Conservation (phyloP, 2,329 filamentous ascomycete genomes). For the Cyphellophora europaea region DNA sequence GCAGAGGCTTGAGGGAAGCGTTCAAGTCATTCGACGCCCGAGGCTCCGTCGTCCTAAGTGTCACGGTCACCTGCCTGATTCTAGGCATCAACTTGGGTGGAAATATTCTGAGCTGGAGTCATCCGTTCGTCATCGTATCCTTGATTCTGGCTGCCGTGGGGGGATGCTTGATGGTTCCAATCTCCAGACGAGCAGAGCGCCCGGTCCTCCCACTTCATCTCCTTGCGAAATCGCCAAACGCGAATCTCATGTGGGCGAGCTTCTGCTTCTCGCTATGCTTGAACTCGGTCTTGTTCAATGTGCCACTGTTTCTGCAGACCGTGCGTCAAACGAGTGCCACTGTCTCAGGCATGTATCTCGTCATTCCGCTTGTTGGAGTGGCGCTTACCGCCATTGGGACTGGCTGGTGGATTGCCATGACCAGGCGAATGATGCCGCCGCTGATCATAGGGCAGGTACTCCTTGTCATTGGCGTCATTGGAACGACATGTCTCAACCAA, state of each 20-base stretch:
- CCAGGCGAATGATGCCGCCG: slow-evolving; percentile 32
- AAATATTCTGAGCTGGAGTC: slow-evolving; percentile 54
- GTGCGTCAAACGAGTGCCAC: slow-evolving; percentile 58
- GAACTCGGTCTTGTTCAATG: slow-evolving; percentile 52
- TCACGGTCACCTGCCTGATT: slow-evolving; percentile 46
- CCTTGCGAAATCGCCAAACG: slow-evolving; percentile 41
- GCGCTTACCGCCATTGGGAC: slow-evolving; percentile 31
- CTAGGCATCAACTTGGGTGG: slow-evolving; percentile 54
- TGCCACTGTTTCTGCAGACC: slow-evolving; percentile 63
- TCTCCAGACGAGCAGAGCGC: slow-evolving; percentile 40
- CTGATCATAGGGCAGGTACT: slow-evolving; percentile 28
- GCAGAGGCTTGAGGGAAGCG: slow-evolving; percentile 37
- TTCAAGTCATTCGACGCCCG: slow-evolving; percentile 48
- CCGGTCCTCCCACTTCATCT: slow-evolving; percentile 54
- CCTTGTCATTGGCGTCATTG: slow-evolving; percentile 28
- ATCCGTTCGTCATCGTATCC: slow-evolving; percentile 47
- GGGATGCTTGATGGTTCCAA: slow-evolving; percentile 44
- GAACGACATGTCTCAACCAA: slow-evolving; percentile 27
- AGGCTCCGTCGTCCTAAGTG: slow-evolving; percentile 46
- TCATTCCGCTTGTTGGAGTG: slow-evolving; percentile 46
- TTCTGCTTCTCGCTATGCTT: slow-evolving; percentile 28
- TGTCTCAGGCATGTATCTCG: slow-evolving; percentile 57
- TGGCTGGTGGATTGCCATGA: slow-evolving; percentile 35
- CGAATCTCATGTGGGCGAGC: slow-evolving; percentile 50
- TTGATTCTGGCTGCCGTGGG: slow-evolving; percentile 39